phyloP scores from a whole-genome alignment of 2,329 filamentous ascomycete genomes.

The Monosporascus sp. region DNA sequence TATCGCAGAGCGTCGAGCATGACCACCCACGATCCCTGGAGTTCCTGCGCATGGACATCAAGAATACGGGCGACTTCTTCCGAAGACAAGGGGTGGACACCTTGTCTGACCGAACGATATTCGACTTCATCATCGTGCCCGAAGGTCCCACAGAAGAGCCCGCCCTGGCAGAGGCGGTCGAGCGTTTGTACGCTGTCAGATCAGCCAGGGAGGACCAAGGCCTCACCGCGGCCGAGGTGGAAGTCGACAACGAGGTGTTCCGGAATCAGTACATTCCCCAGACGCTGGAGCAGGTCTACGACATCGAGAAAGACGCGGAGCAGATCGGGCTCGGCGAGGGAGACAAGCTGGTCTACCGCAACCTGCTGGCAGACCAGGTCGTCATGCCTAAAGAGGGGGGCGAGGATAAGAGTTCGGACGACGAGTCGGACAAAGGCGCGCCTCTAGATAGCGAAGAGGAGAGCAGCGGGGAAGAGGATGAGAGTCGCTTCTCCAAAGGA shows the following conservation, averaged over 20 bases:
- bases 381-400: constrained; percentile 34
- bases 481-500: constrained; percentile 58
- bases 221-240: constrained; percentile 50
- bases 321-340: constrained; percentile 69
- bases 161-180: constrained; percentile 56
- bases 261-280: constrained; percentile 95
- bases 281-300: constrained; percentile 92
- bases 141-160: constrained; percentile 57
- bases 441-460: constrained; percentile 38
- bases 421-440: constrained; percentile 45
- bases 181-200: constrained; percentile 60
- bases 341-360: constrained; percentile 76
- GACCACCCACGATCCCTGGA: constrained; percentile 90
- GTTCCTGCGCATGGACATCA: constrained; percentile 97
- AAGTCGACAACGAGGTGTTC: constrained; percentile 88
- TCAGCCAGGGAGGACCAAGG: constrained; percentile 45
- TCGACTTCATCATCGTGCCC: constrained; percentile 70
- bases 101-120: constrained; percentile 72
- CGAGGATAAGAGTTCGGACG: constrained; percentile 31
- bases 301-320: constrained; percentile 85
- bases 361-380: constrained; percentile 70
- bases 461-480: constrained; percentile 40
- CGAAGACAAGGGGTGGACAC: constrained; percentile 76
- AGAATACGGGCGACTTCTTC: constrained; percentile 95
- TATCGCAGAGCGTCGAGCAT: constrained; percentile 94